Evolutionary conservation across 169 alveolate genomes (phyloP).

Genomic region (Eimeria brunetti): DNA sequence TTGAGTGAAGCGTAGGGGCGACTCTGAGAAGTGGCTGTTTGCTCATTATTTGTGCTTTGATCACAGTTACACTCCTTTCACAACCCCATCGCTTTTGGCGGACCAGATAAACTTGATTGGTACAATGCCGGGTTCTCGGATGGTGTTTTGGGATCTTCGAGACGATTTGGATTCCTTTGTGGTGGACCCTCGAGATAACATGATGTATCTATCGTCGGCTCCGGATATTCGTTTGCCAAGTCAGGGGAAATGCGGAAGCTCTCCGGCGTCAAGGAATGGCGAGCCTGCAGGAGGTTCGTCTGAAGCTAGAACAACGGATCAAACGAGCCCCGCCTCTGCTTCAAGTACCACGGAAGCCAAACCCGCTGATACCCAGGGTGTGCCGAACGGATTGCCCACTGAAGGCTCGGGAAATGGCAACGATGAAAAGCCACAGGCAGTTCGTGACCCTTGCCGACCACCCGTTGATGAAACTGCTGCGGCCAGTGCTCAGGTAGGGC

Average conservation of each 20-base stretch:
- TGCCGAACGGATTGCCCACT: neutral
- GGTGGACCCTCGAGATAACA: constrained; percentile 85
- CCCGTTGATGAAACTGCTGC: constrained; percentile 54
- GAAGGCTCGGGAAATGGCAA: constrained; percentile 30
- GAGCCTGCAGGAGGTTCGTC: constrained; percentile 12
- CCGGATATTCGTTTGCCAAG: constrained; percentile 57
- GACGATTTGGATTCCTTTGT: constrained; percentile 90
- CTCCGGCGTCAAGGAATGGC: neutral
- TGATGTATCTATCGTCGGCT: constrained; percentile 83
- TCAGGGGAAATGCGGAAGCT: neutral
- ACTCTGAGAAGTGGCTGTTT: neutral
- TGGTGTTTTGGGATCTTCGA: constrained; percentile 91
- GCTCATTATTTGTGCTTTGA: neutral
- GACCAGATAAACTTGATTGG: constrained; percentile 92
- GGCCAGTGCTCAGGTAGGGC: constrained; percentile 55
- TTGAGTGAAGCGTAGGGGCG: neutral
- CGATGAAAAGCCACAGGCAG: constrained; percentile 22
- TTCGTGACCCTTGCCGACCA: constrained; percentile 61
- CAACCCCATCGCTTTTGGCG: constrained; percentile 91
- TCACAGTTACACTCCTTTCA: constrained; percentile 88
- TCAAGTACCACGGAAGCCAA: constrained; percentile 8
- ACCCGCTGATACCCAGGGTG: neutral
- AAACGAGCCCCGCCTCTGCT: neutral
- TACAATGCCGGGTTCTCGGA: constrained; percentile 90
- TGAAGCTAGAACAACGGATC: neutral